Evolutionary conservation across 352 stramenopile species (phyloP), one percentile per base, ranked within the genome.

Genomic region (Hyaloperonospora brassicae): DNA sequence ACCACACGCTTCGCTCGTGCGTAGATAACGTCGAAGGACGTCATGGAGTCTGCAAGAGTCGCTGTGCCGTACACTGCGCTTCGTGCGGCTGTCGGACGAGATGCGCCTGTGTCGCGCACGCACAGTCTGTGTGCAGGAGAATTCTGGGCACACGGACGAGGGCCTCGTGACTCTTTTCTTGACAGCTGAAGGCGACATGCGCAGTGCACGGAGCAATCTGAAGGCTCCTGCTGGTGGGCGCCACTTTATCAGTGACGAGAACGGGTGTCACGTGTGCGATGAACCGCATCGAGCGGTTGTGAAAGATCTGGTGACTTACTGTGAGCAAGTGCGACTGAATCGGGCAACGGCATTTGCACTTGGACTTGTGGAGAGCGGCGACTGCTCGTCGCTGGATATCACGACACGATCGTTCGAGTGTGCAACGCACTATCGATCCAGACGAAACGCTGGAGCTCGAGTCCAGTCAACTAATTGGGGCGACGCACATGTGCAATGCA

Each of bases 31-130:
- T 98, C 86, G 22, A 98, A 92, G 24, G 99, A 99, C 80, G 98
- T 99, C 63, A 99, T 99, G 65, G 96, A 99, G 71, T 95, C 97
- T 99, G 99, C 64, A 78, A 99, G 86, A 97, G 79, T 62, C 89
- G 97, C 51, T 98, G 96, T 49, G 96, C 97, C n/a, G n/a, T 39
- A 98, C 99, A 61, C 70, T 99, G 27, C 92, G 97, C 3, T 99
- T 98, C 74, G 96, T 86, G 44, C 73, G 90, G 21, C 78, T 99
- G 30, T 86, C 82, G 5, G 95, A 99, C 68, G 85, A 97, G 61
- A 95, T 99, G 79, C 84, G 99, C 14, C 76, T 98, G 40, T 72
- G 89, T 54, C 86, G 96, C 2, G 65, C 99, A 22, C 54, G 97
- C 38, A 73, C 95, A 25, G 95, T 99, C 17, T 98, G 94, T 60